phyloP scores from a whole-genome alignment of 2,329 filamentous ascomycete genomes.

The Pseudogymnoascus sp. region DNA sequence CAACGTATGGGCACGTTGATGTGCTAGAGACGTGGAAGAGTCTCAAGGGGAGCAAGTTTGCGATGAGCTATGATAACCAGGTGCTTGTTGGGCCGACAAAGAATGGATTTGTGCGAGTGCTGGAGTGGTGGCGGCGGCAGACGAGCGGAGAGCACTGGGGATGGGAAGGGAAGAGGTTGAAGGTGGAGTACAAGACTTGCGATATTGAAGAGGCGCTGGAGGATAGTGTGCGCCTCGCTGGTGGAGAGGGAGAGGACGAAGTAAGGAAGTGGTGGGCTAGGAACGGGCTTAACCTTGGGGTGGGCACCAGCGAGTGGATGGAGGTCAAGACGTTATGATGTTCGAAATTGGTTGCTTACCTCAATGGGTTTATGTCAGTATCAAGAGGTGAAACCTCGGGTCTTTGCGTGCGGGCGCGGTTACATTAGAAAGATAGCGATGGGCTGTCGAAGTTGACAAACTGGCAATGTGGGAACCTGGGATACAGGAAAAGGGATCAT shows the following conservation, averaged over 20 bases:
- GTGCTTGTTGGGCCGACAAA: constrained; percentile 82
- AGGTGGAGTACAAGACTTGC: constrained; percentile 88
- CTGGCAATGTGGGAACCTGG: constrained; percentile 5
- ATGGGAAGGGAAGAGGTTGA: constrained; percentile 49
- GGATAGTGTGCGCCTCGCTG: constrained; percentile 58
- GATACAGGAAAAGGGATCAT: constrained; percentile 3
- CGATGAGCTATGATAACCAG: constrained; percentile 69
- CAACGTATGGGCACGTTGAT: constrained; percentile 73
- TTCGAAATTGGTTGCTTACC: not conserved
- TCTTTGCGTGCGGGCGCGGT: not conserved
- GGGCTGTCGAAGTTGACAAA: not conserved
- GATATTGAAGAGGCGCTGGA: constrained; percentile 93
- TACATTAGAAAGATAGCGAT: not conserved
- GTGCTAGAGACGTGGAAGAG: constrained; percentile 79
- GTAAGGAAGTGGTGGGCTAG: constrained; percentile 83
- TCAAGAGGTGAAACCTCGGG: not conserved
- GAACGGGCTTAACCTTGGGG: constrained; percentile 61
- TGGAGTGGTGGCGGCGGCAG: constrained; percentile 87
- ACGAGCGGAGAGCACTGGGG: constrained; percentile 47
- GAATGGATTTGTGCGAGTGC: constrained; percentile 72
- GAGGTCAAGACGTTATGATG: constrained; percentile 53
- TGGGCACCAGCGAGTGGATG: constrained; percentile 67
- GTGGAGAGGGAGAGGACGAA: constrained; percentile 58
- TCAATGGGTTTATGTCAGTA: not conserved
- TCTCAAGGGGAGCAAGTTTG: constrained; percentile 57